phyloP scores from a whole-genome alignment of 1,139 yeast species.

The Wickerhamomyces sp. region DNA sequence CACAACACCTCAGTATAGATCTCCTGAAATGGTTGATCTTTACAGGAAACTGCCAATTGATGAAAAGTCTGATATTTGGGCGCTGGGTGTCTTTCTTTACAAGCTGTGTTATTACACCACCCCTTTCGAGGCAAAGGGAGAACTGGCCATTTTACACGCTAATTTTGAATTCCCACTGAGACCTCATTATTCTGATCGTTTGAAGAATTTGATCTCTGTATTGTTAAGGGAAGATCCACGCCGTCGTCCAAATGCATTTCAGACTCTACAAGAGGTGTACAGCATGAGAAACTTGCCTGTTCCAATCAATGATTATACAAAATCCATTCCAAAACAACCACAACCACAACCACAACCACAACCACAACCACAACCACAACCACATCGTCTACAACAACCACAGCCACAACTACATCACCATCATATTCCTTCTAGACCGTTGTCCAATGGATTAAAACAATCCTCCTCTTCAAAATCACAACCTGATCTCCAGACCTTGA shows the following conservation, averaged over 20 bases:
- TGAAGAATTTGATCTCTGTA: conserved; percentile 55
- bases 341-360: neutral
- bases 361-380: conserved; percentile 1
- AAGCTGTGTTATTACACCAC: conserved; percentile 91
- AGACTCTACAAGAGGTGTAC: conserved; percentile 61
- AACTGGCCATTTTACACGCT: conserved; percentile 59
- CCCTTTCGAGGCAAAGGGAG: conserved; percentile 84
- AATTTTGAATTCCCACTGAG: conserved; percentile 50
- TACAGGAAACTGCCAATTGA: conserved; percentile 82
- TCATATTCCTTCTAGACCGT: conserved; percentile 1
- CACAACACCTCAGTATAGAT: conserved; percentile 95
- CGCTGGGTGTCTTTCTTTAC: conserved; percentile 85
- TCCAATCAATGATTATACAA: conserved; percentile 36
- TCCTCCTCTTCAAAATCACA: conserved; percentile 2
- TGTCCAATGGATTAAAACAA: neutral
- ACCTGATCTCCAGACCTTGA: conserved; percentile 5
- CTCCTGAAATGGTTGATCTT: conserved; percentile 95
- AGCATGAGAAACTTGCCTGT: conserved; percentile 49
- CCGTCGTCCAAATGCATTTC: conserved; percentile 67
- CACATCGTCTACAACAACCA: neutral
- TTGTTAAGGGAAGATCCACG: conserved; percentile 66
- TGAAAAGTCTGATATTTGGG: conserved; percentile 96
- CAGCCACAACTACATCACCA: conserved; percentile 4
- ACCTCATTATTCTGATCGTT: conserved; percentile 41
- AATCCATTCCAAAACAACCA: conserved; percentile 5